These are phyloP conservation scores for Lentinula novae-zelandiae DNA, from an alignment of 1,284 basidiomycete species.

Conservation along the genomic window DNA sequence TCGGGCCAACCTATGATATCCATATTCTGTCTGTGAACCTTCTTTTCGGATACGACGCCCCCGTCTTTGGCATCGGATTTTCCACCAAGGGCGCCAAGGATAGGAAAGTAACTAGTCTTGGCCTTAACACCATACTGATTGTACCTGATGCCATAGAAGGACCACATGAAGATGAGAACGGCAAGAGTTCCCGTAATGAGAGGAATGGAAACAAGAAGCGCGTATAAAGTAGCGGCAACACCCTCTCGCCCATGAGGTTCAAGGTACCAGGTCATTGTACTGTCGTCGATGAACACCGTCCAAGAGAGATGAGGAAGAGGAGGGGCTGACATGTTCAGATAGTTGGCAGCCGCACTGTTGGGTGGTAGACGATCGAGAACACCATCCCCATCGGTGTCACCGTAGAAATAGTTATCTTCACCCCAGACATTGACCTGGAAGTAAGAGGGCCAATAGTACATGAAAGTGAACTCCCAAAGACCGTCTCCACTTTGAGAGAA, in stretches of 20 bases:
- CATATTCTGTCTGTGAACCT: constrained; percentile 52
- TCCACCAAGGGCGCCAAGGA: constrained; percentile 66
- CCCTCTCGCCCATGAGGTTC: constrained; percentile 77
- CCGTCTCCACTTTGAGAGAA: constrained; percentile 64
- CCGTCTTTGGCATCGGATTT: constrained; percentile 61
- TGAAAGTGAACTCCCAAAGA: constrained; percentile 78
- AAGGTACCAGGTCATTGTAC: constrained; percentile 72
- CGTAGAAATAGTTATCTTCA: constrained; percentile 82
- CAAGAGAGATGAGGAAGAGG: constrained; percentile 80
- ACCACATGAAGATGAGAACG: constrained; percentile 87
- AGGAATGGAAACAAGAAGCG: constrained; percentile 76
- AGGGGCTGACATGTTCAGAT: constrained; percentile 84
- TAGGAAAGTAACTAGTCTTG: constrained; percentile 76
- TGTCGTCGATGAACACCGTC: constrained; percentile 78
- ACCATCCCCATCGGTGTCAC: constrained; percentile 83
- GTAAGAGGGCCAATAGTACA: constrained; percentile 84
- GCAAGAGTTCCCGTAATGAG: constrained; percentile 81
- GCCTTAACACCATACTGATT: constrained; percentile 86
- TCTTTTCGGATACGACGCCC: constrained; percentile 56
- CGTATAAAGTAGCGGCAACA: constrained; percentile 82
- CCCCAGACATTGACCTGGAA: constrained; percentile 87
- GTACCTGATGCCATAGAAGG: constrained; percentile 92
- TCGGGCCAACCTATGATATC: constrained; percentile 92
- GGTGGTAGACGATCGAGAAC: constrained; percentile 87
- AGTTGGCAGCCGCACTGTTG: constrained; percentile 82